A percentile compares a stretch with the other conserved stretches of the same genome.
These are phyloP conservation scores for Colletotrichum chlorophyti DNA, from an alignment of 2,329 filamentous ascomycete genomes.

Conservation along the genomic window DNA sequence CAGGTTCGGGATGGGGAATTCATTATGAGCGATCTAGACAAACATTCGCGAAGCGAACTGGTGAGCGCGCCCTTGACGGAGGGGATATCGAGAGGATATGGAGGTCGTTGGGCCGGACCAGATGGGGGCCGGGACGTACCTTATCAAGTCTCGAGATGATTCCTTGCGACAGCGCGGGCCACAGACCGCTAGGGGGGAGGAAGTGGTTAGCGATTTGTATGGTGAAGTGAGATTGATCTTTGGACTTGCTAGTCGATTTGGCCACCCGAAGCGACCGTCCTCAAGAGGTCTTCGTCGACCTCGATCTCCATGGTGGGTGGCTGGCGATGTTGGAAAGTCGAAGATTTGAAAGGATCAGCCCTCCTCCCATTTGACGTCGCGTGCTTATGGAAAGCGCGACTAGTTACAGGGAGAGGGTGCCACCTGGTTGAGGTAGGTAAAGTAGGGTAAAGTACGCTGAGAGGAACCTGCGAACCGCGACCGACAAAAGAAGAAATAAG, in stretches of 20 bases:
- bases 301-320: slow-evolving; percentile 60
- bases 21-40: slow-evolving; percentile 75
- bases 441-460: too few relatives aligned
- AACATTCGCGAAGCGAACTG: slow-evolving; percentile 20
- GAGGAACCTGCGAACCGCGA: too few relatives aligned
- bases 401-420: not conserved
- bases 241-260: slow-evolving; percentile 61
- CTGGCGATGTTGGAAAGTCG: not conserved
- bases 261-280: slow-evolving; percentile 56
- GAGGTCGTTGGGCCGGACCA: not conserved
- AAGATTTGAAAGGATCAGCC: not conserved
- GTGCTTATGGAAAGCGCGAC: slow-evolving; percentile 16
- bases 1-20: slow-evolving; percentile 75
- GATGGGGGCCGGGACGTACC: slow-evolving; percentile 41
- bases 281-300: slow-evolving; percentile 56
- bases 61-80: slow-evolving; percentile 14
- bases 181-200: slow-evolving; percentile 63
- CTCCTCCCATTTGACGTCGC: slow-evolving; percentile 26
- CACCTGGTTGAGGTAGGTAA: too few relatives aligned
- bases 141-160: slow-evolving; percentile 73
- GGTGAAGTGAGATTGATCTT: not conserved
- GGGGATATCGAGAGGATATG: slow-evolving; percentile 47
- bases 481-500: too few relatives aligned
- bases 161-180: slow-evolving; percentile 71
- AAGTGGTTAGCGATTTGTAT: slow-evolving; percentile 34